Evolutionary conservation across 179 eudicot species (phyloP).

Genomic region (Drosera spatulata): DNA sequence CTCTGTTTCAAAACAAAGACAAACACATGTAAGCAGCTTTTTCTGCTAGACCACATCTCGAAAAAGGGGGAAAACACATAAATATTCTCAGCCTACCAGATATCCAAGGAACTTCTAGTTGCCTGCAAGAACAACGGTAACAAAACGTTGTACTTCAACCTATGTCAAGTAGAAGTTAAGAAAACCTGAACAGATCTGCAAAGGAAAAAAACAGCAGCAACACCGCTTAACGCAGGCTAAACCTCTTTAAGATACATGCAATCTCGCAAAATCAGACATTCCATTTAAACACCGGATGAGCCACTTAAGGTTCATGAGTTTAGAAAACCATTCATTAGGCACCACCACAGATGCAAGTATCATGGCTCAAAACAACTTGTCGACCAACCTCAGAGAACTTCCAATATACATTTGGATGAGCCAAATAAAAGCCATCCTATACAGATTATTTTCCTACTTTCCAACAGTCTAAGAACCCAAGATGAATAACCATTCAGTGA

Average conservation of each 20-base stretch:
- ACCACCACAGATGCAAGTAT: too few relatives aligned
- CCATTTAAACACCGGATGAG: slow-evolving; percentile 28
- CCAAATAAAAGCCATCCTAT: too few relatives aligned
- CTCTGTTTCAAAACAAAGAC: slow-evolving; percentile 20
- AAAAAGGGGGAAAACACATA: background rate
- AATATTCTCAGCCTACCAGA: slow-evolving; percentile 32
- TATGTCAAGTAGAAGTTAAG: slow-evolving; percentile 8
- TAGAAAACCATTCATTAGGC: background rate
- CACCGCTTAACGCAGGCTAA: background rate
- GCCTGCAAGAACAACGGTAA: slow-evolving; percentile 40
- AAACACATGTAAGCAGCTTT: background rate
- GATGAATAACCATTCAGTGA: too few relatives aligned
- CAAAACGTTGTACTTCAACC: slow-evolving; percentile 37
- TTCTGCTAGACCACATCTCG: background rate
- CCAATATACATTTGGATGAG: slow-evolving; percentile 16
- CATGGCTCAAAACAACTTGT: background rate
- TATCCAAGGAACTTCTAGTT: slow-evolving; percentile 41
- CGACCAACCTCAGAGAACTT: slow-evolving; percentile 35
- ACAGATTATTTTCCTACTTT: too few relatives aligned
- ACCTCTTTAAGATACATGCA: slow-evolving; percentile 61
- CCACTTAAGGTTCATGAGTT: slow-evolving; percentile 31
- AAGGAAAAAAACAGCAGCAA: background rate
- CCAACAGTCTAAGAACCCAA: too few relatives aligned
- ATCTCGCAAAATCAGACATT: slow-evolving; percentile 45
- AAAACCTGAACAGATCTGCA: background rate